Evolutionary conservation across 139 green algal species (phyloP), one percentile per base, ranked within the genome.

Genomic region (Closterium sp.): DNA sequence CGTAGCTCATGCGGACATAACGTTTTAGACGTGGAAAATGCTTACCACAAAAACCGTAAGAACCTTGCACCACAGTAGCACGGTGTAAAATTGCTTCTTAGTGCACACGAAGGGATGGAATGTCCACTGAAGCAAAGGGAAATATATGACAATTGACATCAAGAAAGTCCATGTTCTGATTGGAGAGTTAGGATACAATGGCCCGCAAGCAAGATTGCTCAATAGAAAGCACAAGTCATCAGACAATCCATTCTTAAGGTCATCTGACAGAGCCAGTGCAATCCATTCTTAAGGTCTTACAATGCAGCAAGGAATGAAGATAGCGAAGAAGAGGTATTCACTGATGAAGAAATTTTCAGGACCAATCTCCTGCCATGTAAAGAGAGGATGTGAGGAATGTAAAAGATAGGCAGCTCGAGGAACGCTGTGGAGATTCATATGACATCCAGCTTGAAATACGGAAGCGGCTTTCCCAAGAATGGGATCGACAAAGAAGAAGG

Each of bases 31-130:
- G n/a, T n/a, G n/a, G n/a, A n/a, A n/a, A n/a, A n/a, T n/a, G n/a
- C 95, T 94, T 84, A 97, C 96, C 91, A 84, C 94, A 25, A 98
- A 94, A 8, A 98, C 96, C 92, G 96, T 97, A 2, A 98, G 95
- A 5, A 98, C 87, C 1, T 96, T 94, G 3, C 95, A 94, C 93
- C 95, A 98, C 84, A 98, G 89, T 1, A 98, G 95, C 0, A 95
- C 96, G 0, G 97, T 98, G 96, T 98, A 98, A 88, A 98, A 98
- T 7, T 95, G 94, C 88, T 98, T 98, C 16, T 95, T 94, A 8
- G 84, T 87, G 12, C 95, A 93, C 4, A 98, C 91, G 89, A 98
- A 98, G 4, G 97, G 97, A 4, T 96, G 96, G 88, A 98, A 97
- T 10, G 95, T 96, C 97, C 97, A 98, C 38, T 98, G 30, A 76